Base-by-base conservation (phyloP, 2,329 filamentous ascomycete species). In the Aureobasidium lini region DNA sequence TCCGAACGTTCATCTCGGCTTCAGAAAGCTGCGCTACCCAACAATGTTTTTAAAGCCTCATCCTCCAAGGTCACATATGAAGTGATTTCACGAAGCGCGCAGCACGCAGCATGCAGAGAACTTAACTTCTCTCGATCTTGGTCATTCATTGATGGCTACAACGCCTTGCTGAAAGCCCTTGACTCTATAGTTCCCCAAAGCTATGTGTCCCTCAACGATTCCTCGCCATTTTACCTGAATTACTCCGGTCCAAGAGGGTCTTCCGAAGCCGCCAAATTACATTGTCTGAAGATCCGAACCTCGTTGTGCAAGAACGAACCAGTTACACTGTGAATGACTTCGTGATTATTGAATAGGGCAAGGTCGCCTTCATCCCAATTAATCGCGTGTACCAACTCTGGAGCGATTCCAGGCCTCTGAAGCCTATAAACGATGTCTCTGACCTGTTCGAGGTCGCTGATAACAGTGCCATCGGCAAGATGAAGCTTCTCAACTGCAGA, bases 331-430 rank as follows among this genome's bases (percentile, higher is more conserved):
- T 93, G 88, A 59, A 91, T 69, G 15, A 90, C 78, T 1, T 88
- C 88, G 9, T 87, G 82, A 68, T 92, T 92, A 71, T 92, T 86
- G 72, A 92, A 92, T 29, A 92, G 75, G 0, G 90, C 88, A 60
- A 90, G 73, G 68, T 91, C 88, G 5, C 88, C 88, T 68, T 88
- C 84, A 65, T 86, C 77, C 89, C 88, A 92, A 65, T 91, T 86
- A 66, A 90, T 85, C 8, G 86, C 76, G 69, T 90, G 90, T 10
- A 92, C 87, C 62, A 79, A 76, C 60, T 78, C 70, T 0, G 88
- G 87, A 11, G 82, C 81, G 65, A 92, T 91, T 0, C 82, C 88
- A 3, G 87, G 87, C 7, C 88, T 77, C 73, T 92, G 88, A 57
- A 92, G 72, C 23, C 79, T 75, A 69, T 92, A 89, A 7, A 90